phyloP scores from a whole-genome alignment of 2,329 filamentous ascomycete species.

The Claviceps fusiformis region DNA sequence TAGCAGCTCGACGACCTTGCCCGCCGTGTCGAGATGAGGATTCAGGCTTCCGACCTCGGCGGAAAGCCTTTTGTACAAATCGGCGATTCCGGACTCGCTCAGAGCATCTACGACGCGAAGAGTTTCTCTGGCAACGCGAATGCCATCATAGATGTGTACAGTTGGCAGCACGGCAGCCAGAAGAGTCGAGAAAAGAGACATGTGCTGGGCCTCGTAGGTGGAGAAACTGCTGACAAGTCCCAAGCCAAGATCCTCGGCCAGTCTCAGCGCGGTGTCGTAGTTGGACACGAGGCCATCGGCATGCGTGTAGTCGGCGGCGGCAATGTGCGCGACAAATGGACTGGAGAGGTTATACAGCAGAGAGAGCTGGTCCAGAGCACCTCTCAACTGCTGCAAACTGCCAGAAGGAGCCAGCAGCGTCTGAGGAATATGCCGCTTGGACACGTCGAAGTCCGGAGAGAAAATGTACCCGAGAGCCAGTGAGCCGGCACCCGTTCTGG shows the following conservation, averaged over 20 bases:
- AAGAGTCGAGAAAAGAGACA: conserved; percentile 77
- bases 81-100: conserved; percentile 54
- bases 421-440: conserved; percentile 84
- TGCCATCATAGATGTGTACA: conserved; percentile 78
- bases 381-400: conserved; percentile 65
- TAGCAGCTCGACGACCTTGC: conserved; percentile 57
- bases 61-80: conserved; percentile 53
- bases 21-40: conserved; percentile 59
- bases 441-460: conserved; percentile 87
- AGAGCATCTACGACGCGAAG: conserved; percentile 72
- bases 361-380: conserved; percentile 81
- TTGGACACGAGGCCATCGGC: conserved; percentile 66
- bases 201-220: conserved; percentile 87
- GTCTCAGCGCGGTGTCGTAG: conserved; percentile 65
- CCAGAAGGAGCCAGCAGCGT: conserved; percentile 77
- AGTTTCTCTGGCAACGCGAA: conserved; percentile 70
- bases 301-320: conserved; percentile 72
- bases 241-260: conserved; percentile 82
- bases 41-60: conserved; percentile 47
- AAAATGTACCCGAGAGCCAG: conserved; percentile 95
- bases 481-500: conserved; percentile 74
- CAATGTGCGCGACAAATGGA: conserved; percentile 84
- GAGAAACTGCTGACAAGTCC: conserved; percentile 76
- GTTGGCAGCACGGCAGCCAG: conserved; percentile 68
- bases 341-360: conserved; percentile 84